Evolutionary conservation across 2,329 filamentous ascomycete genomes (phyloP).

Genomic region (Graphilbum ipis-grandicollis): DNA sequence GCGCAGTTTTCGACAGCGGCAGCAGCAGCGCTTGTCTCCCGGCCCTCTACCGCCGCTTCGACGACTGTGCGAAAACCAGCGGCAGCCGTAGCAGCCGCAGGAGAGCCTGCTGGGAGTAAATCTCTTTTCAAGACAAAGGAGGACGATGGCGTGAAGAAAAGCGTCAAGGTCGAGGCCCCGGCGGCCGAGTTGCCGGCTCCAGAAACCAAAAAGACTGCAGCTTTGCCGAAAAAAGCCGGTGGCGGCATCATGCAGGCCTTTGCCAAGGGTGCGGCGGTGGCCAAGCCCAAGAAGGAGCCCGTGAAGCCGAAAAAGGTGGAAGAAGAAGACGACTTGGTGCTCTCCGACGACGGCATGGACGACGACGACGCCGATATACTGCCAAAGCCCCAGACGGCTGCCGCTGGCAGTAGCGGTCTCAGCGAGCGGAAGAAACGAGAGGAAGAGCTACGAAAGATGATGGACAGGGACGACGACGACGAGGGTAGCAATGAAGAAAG

Average conservation of each 20-base stretch:
- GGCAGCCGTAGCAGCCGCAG: too few relatives aligned
- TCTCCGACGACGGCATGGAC: slow-evolving; percentile 24
- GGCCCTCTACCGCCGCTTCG: too few relatives aligned
- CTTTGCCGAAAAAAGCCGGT: slow-evolving; percentile 33
- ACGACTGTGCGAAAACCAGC: neutral
- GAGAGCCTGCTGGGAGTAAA: too few relatives aligned
- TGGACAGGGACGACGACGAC: slow-evolving; percentile 50
- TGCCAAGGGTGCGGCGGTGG: slow-evolving; percentile 38
- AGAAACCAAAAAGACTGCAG: neutral
- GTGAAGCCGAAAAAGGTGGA: slow-evolving; percentile 24
- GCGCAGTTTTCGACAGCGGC: slow-evolving; percentile 7
- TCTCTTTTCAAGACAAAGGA: too few relatives aligned
- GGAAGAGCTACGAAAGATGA: slow-evolving; percentile 53
- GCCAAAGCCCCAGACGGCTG: slow-evolving; percentile 17
- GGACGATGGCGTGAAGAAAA: slow-evolving; percentile 22
- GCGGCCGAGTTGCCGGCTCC: too few relatives aligned
- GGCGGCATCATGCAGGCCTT: slow-evolving; percentile 57
- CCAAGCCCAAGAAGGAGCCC: slow-evolving; percentile 31
- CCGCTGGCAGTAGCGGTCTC: slow-evolving; percentile 12
- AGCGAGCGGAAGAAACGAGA: slow-evolving; percentile 42
- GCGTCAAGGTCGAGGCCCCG: too few relatives aligned
- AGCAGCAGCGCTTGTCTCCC: too few relatives aligned
- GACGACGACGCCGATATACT: slow-evolving; percentile 35
- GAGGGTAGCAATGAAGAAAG: slow-evolving; percentile 18
- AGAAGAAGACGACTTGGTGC: slow-evolving; percentile 31